Conservation (phyloP, 1,139 yeast genomes). For the Ogataea hybrid region DNA sequence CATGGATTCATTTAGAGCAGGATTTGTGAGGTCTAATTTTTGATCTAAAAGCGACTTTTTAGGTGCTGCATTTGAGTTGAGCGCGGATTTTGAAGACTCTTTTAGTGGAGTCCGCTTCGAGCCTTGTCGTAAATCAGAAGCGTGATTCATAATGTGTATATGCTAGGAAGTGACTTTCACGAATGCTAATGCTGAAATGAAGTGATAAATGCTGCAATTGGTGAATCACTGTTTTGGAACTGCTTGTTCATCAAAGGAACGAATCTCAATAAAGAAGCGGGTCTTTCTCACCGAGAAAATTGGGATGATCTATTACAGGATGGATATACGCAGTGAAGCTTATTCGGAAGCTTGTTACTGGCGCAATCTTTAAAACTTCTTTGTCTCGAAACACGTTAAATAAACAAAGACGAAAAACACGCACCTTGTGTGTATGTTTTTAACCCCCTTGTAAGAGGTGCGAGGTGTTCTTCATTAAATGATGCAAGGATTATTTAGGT, state of each 20-base stretch:
- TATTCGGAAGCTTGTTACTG: background rate
- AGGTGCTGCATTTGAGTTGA: constrained; percentile 19
- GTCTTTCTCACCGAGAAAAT: background rate
- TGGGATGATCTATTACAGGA: background rate
- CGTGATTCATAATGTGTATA: constrained; percentile 14
- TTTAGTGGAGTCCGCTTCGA: constrained; percentile 27
- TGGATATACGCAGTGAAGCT: background rate
- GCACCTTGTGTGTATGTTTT: constrained; percentile 7
- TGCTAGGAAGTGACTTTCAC: constrained; percentile 2
- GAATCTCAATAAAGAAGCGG: background rate
- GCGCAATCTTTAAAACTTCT: background rate
- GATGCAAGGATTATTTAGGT: background rate
- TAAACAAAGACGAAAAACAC: constrained; percentile 13
- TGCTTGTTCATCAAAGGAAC: constrained; percentile 5
- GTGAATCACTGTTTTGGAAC: background rate
- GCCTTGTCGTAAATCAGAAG: constrained; percentile 11
- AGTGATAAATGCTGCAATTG: background rate
- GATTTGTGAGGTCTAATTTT: constrained; percentile 16
- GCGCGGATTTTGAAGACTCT: constrained; percentile 29
- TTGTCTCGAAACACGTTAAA: constrained; percentile 9
- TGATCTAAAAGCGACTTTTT: constrained; percentile 19
- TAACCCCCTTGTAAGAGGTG: constrained; percentile 9
- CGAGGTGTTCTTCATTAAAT: background rate
- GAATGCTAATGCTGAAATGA: constrained; percentile 10
- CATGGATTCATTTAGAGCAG: constrained; percentile 6